Percentiles rank a stretch among this genome's conserved stretches.
phyloP scores from a whole-genome alignment of 192 early-diverging fungal species.

The Backusella liffmaniae region DNA sequence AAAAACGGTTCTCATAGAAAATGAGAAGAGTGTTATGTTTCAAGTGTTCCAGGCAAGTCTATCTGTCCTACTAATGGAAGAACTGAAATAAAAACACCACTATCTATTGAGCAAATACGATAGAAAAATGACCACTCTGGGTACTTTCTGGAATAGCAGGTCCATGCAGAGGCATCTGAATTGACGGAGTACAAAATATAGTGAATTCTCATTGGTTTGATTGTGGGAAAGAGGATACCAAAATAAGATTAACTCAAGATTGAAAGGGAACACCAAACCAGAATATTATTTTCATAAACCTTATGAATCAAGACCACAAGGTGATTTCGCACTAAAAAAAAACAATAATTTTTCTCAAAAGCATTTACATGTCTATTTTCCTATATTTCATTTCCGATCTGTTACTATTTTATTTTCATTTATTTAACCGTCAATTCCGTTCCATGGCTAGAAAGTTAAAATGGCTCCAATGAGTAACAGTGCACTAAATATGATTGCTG shows the following conservation, averaged over 20 bases:
- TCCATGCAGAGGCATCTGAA: slow-evolving; percentile 10
- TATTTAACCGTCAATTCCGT: neutral
- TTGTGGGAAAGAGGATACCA: slow-evolving; percentile 3
- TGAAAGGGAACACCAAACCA: neutral
- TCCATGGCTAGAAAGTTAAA: neutral
- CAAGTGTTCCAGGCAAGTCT: neutral
- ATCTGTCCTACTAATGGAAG: neutral
- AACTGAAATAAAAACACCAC: neutral
- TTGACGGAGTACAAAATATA: neutral
- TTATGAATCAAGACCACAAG: neutral
- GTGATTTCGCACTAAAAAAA: neutral
- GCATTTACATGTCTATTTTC: neutral
- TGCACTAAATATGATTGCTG: neutral
- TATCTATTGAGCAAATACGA: neutral
- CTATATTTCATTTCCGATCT: neutral
- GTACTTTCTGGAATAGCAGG: neutral
- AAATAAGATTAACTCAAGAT: slow-evolving; percentile 8
- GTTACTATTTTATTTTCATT: neutral
- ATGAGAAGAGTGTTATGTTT: neutral
- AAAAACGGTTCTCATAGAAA: neutral
- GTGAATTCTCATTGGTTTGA: neutral
- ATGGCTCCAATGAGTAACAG: neutral
- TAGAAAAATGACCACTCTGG: neutral
- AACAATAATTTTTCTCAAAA: neutral
- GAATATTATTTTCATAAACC: neutral